Base-by-base conservation (phyloP, 2,329 filamentous ascomycete genomes). In the Hysterium pulicare region DNA sequence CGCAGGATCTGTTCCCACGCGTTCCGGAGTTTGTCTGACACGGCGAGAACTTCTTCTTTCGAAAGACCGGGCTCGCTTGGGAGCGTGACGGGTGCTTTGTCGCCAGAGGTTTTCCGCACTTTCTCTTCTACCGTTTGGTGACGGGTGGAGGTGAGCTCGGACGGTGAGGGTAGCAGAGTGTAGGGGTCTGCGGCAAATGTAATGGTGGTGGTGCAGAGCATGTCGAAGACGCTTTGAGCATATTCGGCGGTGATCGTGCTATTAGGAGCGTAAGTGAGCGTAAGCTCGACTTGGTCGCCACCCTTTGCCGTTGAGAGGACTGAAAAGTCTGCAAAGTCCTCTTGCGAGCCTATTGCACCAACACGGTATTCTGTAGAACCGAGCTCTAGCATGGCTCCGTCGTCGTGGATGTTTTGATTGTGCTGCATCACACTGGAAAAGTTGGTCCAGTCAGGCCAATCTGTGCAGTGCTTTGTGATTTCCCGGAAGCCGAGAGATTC, bases 231-330 rank as follows among this genome's bases (percentile, higher is more conserved):
- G 58, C 78, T 76, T 48, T 74, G 72, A 4, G 58, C 61, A 48
- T 77, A 78, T 32, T 71, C 75, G 9, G 70, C 69, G 38, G 75
- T 73, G 52, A 80, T 71, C 28, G 76, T 76, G 51, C 53, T 59
- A 38, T 61, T 61, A 5, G 58, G 59, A n/a, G 57, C 55, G 34
- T 60, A 63, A 2, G 59, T 61, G 32, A 64, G 48, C 3, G 43
- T 45, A 17, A 62, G 47, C 35, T 64, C 61, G 33, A 64, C 49
- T n/a, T 57, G 44, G 8, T 54, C 51, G 21, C 47, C 47, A 13
- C 48, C 44, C 7, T 48, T 49, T 0, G 58, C 54, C 3, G 54
- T 57, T 2, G 60, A 59, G 13, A 59, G 42, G 33, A 66, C 51
- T 8, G 57, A 59, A 13, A 66, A 55, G 46, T 66, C 62, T 17